Conservation (phyloP, 2,329 filamentous ascomycete species). For the Calcarisporium arbuscula region DNA sequence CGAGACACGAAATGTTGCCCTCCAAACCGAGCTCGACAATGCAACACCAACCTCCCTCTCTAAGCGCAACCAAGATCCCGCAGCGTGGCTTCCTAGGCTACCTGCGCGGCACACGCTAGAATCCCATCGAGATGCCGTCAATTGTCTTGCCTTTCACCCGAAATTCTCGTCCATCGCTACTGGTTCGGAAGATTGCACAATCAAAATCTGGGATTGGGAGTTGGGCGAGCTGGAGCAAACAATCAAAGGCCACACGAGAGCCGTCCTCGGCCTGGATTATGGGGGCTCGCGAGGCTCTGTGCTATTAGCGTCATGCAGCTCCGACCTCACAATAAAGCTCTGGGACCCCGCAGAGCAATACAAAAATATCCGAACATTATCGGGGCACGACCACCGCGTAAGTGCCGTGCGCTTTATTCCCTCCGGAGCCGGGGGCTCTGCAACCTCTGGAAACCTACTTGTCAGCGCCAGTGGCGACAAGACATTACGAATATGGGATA, state of each 20-base stretch:
- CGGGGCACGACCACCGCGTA: slow-evolving; percentile 88
- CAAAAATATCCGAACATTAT: slow-evolving; percentile 87
- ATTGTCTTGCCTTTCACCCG: slow-evolving; percentile 89
- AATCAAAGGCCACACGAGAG: slow-evolving; percentile 84
- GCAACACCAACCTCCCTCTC: slow-evolving; percentile 71
- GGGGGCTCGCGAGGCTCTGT: slow-evolving; percentile 62
- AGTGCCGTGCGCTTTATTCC: slow-evolving; percentile 85
- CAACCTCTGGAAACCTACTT: slow-evolving; percentile 72
- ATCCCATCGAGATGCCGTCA: slow-evolving; percentile 75
- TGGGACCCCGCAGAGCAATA: slow-evolving; percentile 93
- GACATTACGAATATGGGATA: slow-evolving; percentile 84
- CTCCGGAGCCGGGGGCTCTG: slow-evolving; percentile 69
- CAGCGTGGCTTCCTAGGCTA: slow-evolving; percentile 76
- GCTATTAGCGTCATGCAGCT: slow-evolving; percentile 61
- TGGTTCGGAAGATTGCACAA: slow-evolving; percentile 87
- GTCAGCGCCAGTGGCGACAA: slow-evolving; percentile 83
- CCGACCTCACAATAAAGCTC: slow-evolving; percentile 86
- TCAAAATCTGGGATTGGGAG: slow-evolving; percentile 98
- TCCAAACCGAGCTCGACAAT: slow-evolving; percentile 80
- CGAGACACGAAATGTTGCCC: slow-evolving; percentile 62
- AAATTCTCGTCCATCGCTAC: slow-evolving; percentile 86
- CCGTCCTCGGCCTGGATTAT: slow-evolving; percentile 83
- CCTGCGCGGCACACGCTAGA: slow-evolving; percentile 77
- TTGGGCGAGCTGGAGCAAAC: slow-evolving; percentile 84
- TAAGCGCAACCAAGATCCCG: slow-evolving; percentile 74